Conservation (phyloP, 805 yeast genomes). For the Priceomyces medius region DNA sequence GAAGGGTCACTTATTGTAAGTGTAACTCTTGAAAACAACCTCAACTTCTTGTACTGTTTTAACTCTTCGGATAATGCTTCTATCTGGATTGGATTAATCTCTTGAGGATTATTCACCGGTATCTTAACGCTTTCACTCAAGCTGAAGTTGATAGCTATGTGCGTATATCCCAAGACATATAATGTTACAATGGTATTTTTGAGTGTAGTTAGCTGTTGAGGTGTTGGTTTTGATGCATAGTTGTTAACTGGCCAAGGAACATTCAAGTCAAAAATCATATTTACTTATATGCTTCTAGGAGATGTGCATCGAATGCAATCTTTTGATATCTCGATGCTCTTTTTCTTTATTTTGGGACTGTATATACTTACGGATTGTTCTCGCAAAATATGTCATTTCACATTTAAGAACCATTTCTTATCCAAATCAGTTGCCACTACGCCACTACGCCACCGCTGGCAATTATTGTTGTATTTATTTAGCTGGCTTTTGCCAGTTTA, state of each 20-base stretch:
- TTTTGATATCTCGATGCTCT: too few relatives aligned
- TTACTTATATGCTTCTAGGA: too few relatives aligned
- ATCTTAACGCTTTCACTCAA: conserved; percentile 52
- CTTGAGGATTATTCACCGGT: conserved; percentile 41
- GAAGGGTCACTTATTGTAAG: conserved; percentile 73
- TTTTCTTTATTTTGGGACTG: too few relatives aligned
- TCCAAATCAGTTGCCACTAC: background rate
- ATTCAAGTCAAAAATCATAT: conserved; percentile 56
- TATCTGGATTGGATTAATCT: conserved; percentile 52
- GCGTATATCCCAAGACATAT: conserved; percentile 66
- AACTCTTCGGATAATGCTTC: conserved; percentile 14
- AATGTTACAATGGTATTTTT: conserved; percentile 53
- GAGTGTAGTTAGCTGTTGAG: conserved; percentile 42
- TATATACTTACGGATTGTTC: too few relatives aligned
- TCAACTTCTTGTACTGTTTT: conserved; percentile 29
- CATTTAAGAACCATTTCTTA: too few relatives aligned
- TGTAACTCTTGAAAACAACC: conserved; percentile 69
- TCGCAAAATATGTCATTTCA: too few relatives aligned
- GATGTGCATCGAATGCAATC: too few relatives aligned
- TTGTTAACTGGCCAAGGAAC: conserved; percentile 67
- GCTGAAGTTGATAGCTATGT: conserved; percentile 71
- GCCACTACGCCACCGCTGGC: background rate
- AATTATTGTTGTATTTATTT: too few relatives aligned
- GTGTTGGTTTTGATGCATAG: conserved; percentile 43
- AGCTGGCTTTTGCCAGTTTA: too few relatives aligned